Evolutionary conservation across 2,329 filamentous ascomycete species (phyloP), one percentile per base, ranked within the genome.

Genomic region (Fusarium robinianum): DNA sequence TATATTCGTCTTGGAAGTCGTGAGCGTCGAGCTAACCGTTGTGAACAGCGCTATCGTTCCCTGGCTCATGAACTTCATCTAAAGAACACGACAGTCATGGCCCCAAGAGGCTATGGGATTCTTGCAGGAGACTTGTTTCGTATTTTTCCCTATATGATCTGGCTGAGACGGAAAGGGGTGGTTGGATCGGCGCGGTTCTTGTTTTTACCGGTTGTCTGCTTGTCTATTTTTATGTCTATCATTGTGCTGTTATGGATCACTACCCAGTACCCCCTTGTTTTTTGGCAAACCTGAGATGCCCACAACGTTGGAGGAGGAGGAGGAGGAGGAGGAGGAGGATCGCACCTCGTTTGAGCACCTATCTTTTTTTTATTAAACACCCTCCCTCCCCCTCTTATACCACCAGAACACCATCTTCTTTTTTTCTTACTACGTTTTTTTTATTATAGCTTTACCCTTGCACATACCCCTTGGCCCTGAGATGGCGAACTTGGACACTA

Each of bases 1-100:
- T 5, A 30, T 16, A 6, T 32, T 8, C 8, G 4, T 4, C 9
- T 5, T 11, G 7, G 5, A 16, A 14, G 11, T 9, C 5, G 17
- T 2, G 14, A 6, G 27, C 6, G 26, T 12, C 16, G 18, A 26
- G 35, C 55, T 65, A 58, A 60, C 52, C 8, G 32, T 17, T 14
- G 15, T 6, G 19, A 2, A 26, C 43, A 74, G 71, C 46, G 76
- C 75, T 21, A 62, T 78, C 38, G 73, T 76, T 44, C 75, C 76
- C 23, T 78, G 75, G 65, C 70, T 78, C 49, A 75, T 75, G 66
- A 75, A 74, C 60, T 70, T 77, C 51, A 68, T 78, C 53, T 78
- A 69, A 66, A 46, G 49, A 49, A 55, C 46, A 42, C 23, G 42
- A 36, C 11, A 53, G 41, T 49, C 55, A 57, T 49, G 47, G 60